Evolutionary conservation across 2,329 filamentous ascomycete genomes (phyloP).

Genomic region (Dactylellina leptospora): DNA sequence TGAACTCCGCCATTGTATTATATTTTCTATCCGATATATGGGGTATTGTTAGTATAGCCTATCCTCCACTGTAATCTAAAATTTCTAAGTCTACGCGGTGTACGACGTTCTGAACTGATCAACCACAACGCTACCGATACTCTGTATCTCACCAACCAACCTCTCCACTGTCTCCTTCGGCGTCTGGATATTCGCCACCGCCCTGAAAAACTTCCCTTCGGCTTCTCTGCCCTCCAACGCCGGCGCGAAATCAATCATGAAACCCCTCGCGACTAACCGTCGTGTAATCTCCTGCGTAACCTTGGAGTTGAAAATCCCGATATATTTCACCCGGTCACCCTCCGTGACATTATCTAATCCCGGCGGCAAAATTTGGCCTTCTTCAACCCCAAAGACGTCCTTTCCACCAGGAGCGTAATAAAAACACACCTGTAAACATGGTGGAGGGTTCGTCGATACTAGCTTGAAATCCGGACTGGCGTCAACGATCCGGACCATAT

Average conservation of each 20-base stretch:
- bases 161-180: constrained; percentile 69
- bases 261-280: constrained; percentile 68
- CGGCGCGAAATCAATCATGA: constrained; percentile 74
- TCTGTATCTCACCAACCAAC: constrained; percentile 69
- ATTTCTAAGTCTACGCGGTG: too few relatives aligned
- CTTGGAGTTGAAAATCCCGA: constrained; percentile 55
- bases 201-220: constrained; percentile 72
- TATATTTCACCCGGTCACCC: constrained; percentile 6
- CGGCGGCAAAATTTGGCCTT: constrained; percentile 51
- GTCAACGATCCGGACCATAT: constrained; percentile 72
- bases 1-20: too few relatives aligned
- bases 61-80: constrained; percentile 1
- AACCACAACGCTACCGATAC: constrained; percentile 60
- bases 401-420: constrained; percentile 75
- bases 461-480: constrained; percentile 71
- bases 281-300: constrained; percentile 68
- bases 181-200: constrained; percentile 73
- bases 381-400: constrained; percentile 59
- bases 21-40: not conserved
- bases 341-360: constrained; percentile 12
- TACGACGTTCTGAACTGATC: constrained; percentile 57
- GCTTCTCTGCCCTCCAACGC: constrained; percentile 64
- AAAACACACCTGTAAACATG: constrained; percentile 90
- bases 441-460: constrained; percentile 78
- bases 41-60: not conserved